These are phyloP conservation scores for Fremontodendron californicum DNA, from an alignment of 345 rosid genomes.

Conservation along the genomic window DNA sequence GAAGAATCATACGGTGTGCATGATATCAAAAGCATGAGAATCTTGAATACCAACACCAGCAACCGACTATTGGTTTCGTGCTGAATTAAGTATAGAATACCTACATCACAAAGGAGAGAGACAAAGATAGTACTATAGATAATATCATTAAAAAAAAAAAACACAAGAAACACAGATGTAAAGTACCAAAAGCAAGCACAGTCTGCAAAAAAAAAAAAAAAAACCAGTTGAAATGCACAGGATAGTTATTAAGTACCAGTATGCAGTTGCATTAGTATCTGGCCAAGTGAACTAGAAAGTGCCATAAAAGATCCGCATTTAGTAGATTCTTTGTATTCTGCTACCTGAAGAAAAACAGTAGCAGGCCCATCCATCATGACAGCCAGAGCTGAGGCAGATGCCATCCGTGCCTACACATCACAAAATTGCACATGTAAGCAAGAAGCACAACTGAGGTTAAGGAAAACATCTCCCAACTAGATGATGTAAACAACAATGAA, in stretches of 20 bases:
- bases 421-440: constrained; percentile 20
- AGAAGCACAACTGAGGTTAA: constrained; percentile 1
- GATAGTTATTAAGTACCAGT: constrained; percentile 47
- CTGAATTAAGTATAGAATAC: constrained; percentile 69
- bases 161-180: background rate
- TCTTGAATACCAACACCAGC: constrained; percentile 69
- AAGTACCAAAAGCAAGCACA: constrained; percentile 10
- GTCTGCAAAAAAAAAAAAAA: background rate
- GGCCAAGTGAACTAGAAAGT: constrained; percentile 84
- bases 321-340: constrained; percentile 74
- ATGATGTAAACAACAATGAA: background rate
- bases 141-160: constrained; percentile 2
- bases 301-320: constrained; percentile 74
- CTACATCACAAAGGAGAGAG: constrained; percentile 37
- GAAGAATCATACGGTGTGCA: constrained; percentile 80
- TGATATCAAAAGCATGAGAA: constrained; percentile 58
- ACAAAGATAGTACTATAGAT: background rate
- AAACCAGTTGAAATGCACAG: constrained; percentile 17
- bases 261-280: constrained; percentile 85
- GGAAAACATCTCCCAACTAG: background rate
- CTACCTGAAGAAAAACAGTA: constrained; percentile 82
- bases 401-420: constrained; percentile 65
- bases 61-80: constrained; percentile 67
- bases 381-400: constrained; percentile 71
- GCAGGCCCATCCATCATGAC: constrained; percentile 86